Evolutionary conservation across 1,284 basidiomycete species (phyloP), one percentile per base, ranked within the genome.

Genomic region (Melampsora americana): DNA sequence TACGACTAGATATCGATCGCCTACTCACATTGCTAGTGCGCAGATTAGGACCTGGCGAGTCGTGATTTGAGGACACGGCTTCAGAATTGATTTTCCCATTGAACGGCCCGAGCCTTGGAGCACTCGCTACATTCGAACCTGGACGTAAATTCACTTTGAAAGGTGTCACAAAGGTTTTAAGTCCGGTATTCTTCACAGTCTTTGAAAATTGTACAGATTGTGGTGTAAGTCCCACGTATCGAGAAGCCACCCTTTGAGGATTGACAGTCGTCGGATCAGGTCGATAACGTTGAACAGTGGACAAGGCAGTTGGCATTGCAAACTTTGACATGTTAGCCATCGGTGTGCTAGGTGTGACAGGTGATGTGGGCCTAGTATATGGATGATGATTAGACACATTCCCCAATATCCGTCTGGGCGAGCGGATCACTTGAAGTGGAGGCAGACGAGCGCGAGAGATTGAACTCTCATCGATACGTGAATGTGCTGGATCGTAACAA

Each of bases 131-230:
- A n/a, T 32, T 60, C 11, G 64, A 61, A 48, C 53, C 53, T 56
- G 53, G 53, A 23, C n/a, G n/a, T 11, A 59, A 14, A 26, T 65
- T 66, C 39, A 44, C 56, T 42, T 73, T 73, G 62, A 73, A 73
- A n/a, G 71, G 71, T n/a, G 71, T 73, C 12, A 73, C 35, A 39
- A 73, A 73, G 50, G 71, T 39, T 23, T 61, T 60, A 35, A 61
- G 46, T 14, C 30, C 71, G 50, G 44, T 53, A 5, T 35, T 53
- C 4, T 73, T 46, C 18, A 26, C 61, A n/a, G 61, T 53, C 18
- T 50, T 42, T 1, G 28, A 30, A 23, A 61, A 46, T 18, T 39
- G 61, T 35, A 62, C 23, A 11, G 71, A 66, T 42, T 73, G 71
- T 16, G 71, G 71, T 9, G 71, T 73, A 32, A 73, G 53, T 5